A percentile compares a stretch with the other conserved stretches of the same genome.
These are phyloP conservation scores for Ceratocystis huliohia DNA, from an alignment of 2,329 filamentous ascomycete genomes.

Conservation along the genomic window DNA sequence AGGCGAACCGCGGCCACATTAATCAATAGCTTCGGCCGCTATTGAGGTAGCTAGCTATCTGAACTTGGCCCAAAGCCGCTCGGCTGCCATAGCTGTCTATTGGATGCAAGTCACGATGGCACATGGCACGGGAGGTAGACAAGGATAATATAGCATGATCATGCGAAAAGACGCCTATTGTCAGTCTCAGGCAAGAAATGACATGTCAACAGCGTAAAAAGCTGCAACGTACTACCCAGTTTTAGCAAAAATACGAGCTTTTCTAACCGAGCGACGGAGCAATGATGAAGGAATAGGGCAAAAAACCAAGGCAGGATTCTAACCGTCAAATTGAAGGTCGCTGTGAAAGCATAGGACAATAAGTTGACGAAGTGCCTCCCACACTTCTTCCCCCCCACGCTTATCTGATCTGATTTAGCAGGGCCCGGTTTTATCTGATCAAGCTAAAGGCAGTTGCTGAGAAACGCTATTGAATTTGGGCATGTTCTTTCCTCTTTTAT, in stretches of 20 bases:
- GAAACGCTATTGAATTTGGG: neutral
- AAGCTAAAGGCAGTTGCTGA: neutral
- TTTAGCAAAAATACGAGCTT: neutral
- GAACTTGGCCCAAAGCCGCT: neutral
- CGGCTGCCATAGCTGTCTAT: neutral
- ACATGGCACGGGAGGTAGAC: neutral
- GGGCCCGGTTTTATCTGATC: neutral
- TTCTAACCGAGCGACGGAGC: neutral
- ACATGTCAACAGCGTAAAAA: neutral
- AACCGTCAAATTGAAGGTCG: neutral
- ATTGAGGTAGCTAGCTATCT: neutral
- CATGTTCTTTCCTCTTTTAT: neutral
- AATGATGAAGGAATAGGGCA: neutral
- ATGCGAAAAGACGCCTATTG: neutral
- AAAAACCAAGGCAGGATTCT: neutral
- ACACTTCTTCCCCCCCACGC: neutral
- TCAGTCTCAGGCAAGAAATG: neutral
- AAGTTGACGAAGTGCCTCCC: neutral
- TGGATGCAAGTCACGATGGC: neutral
- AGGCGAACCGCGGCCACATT: neutral
- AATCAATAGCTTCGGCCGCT: neutral
- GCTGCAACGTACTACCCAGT: neutral
- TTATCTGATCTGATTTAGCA: conserved; percentile 5
- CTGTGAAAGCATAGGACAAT: neutral
- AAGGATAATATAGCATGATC: neutral